phyloP scores from a whole-genome alignment of 345 rosid genomes.

The Heritiera fomes region DNA sequence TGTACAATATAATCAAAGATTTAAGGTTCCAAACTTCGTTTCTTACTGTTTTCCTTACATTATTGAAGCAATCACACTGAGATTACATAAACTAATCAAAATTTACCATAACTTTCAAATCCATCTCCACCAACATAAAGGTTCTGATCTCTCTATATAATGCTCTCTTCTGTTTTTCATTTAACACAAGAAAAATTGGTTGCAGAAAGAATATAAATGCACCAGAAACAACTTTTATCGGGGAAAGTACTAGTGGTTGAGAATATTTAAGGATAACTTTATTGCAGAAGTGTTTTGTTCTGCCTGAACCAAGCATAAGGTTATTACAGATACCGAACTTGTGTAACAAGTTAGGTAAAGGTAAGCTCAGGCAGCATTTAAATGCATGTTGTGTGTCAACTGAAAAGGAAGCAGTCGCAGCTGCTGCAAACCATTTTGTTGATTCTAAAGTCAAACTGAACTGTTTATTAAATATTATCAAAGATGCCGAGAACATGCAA shows the following conservation, averaged over 20 bases:
- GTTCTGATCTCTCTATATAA: too few relatives aligned
- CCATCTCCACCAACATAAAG: neutral
- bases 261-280: neutral
- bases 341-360: neutral
- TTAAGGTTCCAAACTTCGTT: conserved; percentile 3
- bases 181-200: too few relatives aligned
- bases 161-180: too few relatives aligned
- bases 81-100: neutral
- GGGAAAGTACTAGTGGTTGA: neutral
- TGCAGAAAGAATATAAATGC: too few relatives aligned
- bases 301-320: neutral
- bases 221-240: neutral
- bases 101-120: neutral
- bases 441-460: too few relatives aligned
- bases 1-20: neutral
- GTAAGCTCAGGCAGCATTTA: neutral
- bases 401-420: neutral
- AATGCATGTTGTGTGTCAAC: neutral
- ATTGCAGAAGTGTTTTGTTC: neutral
- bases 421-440: too few relatives aligned
- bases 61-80: neutral
- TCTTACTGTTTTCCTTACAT: neutral
- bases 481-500: too few relatives aligned
- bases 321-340: neutral
- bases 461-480: too few relatives aligned